A percentile compares a stretch with the other conserved stretches of the same genome.
phyloP scores from a whole-genome alignment of 805 yeast species.

The Metschnikowia borealis region DNA sequence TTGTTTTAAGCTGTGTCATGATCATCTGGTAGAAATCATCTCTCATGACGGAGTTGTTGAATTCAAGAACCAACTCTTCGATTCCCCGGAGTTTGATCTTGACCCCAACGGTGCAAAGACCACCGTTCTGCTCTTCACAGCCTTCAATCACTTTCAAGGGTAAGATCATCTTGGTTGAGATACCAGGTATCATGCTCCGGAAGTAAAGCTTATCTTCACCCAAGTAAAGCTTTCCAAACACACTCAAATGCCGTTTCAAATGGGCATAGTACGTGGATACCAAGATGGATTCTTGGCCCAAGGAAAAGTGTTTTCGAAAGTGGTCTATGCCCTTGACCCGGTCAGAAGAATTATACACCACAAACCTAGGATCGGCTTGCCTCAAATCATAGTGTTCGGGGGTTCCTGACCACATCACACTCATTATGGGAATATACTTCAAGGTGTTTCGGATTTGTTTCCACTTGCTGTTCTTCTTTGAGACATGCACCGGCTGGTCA shows the following conservation, averaged over 20 bases:
- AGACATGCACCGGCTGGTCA: slow-evolving; percentile 1
- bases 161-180: slow-evolving; percentile 73
- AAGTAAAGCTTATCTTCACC: slow-evolving; percentile 72
- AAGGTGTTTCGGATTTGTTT: slow-evolving; percentile 19
- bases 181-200: slow-evolving; percentile 73
- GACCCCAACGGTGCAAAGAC: slow-evolving; percentile 53
- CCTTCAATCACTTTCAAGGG: slow-evolving; percentile 73
- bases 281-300: slow-evolving; percentile 48
- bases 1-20: slow-evolving; percentile 24
- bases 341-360: slow-evolving; percentile 41
- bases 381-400: slow-evolving; percentile 56
- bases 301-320: slow-evolving; percentile 62
- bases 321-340: slow-evolving; percentile 49
- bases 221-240: slow-evolving; percentile 78
- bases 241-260: slow-evolving; percentile 66
- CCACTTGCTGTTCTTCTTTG: slow-evolving; percentile 11
- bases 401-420: slow-evolving; percentile 50
- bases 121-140: slow-evolving; percentile 39
- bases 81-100: slow-evolving; percentile 67
- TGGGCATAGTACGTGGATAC: slow-evolving; percentile 69
- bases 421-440: slow-evolving; percentile 28
- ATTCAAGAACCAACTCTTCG: slow-evolving; percentile 75
- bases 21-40: slow-evolving; percentile 67
- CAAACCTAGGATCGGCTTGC: slow-evolving; percentile 43
- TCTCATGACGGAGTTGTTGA: slow-evolving; percentile 56